phyloP scores from a whole-genome alignment of 805 yeast genomes.

The Sugiyamaella qingdaonensis region DNA sequence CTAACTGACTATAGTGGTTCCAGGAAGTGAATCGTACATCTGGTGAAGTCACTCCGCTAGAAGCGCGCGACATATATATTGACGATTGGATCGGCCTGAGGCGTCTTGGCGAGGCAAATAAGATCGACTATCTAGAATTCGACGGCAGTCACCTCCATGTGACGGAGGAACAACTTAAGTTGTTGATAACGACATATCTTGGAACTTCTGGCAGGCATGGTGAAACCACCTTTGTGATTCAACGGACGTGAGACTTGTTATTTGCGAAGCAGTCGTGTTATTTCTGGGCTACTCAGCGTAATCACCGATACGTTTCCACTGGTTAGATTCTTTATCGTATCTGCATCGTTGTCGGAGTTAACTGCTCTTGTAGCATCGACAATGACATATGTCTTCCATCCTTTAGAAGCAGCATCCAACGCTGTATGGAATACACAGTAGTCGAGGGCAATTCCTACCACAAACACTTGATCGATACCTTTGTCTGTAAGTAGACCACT shows the following conservation, averaged over 20 bases:
- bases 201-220: neutral
- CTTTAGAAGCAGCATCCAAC: slow-evolving; percentile 55
- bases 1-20: slow-evolving; percentile 37
- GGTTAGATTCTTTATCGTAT: neutral
- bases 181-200: neutral
- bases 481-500: slow-evolving; percentile 42
- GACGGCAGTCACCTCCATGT: slow-evolving; percentile 65
- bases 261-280: neutral
- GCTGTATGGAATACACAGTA: slow-evolving; percentile 81
- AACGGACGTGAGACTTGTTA: neutral
- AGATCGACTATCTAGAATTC: slow-evolving; percentile 47
- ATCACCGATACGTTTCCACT: slow-evolving; percentile 2
- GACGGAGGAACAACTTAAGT: slow-evolving; percentile 46
- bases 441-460: slow-evolving; percentile 84
- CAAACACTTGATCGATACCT: slow-evolving; percentile 55
- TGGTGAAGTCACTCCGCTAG: slow-evolving; percentile 43
- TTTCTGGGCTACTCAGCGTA: neutral
- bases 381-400: slow-evolving; percentile 62
- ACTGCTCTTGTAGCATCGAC: slow-evolving; percentile 49
- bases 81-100: slow-evolving; percentile 59
- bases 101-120: slow-evolving; percentile 40
- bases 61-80: slow-evolving; percentile 47
- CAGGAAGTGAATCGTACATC: slow-evolving; percentile 46
- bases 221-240: neutral
- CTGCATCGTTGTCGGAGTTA: neutral